Conservation (phyloP, 2,329 filamentous ascomycete species). For the Colletotrichum zoysiae region DNA sequence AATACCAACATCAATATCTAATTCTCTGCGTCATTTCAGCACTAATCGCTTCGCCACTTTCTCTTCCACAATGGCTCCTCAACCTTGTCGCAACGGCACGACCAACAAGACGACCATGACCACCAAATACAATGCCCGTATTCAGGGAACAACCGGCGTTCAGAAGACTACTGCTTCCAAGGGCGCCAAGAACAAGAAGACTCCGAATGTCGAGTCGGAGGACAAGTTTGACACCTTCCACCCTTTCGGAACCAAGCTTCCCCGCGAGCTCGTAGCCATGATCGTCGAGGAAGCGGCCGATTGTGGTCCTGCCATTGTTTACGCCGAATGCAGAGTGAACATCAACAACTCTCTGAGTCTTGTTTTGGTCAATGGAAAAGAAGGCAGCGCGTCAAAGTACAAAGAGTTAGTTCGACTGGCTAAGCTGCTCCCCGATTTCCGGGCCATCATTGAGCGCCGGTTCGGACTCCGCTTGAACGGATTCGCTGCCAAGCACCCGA, state of each 20-base stretch:
- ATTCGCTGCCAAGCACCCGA: neutral
- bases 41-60: neutral
- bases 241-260: neutral
- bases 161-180: too few species aligned
- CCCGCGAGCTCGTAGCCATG: neutral
- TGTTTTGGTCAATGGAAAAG: neutral
- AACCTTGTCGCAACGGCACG: neutral
- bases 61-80: neutral
- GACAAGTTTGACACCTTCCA: neutral
- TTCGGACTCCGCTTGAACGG: neutral
- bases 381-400: neutral
- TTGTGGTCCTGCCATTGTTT: neutral
- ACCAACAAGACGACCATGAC: neutral
- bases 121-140: too few species aligned
- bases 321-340: neutral
- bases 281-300: neutral
- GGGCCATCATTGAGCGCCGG: neutral
- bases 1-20: too few species aligned
- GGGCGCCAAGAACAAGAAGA: neutral
- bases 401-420: neutral
- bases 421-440: neutral
- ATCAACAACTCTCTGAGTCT: rapidly evolving
- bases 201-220: neutral
- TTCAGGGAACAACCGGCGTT: neutral
- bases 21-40: too few species aligned